phyloP scores from a whole-genome alignment of 2,329 filamentous ascomycete genomes.

The Ophiocordyceps unilateralis region DNA sequence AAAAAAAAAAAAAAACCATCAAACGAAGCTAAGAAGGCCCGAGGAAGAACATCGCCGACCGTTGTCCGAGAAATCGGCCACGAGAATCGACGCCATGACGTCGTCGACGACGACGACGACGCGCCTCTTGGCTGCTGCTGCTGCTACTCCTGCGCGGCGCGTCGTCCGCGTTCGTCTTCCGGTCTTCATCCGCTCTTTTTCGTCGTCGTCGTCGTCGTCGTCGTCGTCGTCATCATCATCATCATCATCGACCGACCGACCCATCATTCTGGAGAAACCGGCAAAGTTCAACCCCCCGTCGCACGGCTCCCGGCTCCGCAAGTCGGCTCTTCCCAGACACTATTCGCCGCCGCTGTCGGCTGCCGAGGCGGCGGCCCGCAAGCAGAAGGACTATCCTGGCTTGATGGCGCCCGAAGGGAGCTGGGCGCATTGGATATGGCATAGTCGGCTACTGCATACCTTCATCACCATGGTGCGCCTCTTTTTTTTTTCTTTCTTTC shows the following conservation, averaged over 20 bases:
- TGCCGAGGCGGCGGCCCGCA: slow-evolving; percentile 49
- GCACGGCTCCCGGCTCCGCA: slow-evolving; percentile 54
- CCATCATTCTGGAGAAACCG: slow-evolving; percentile 67
- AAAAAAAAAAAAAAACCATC: too few species aligned
- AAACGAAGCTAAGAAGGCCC: too few species aligned
- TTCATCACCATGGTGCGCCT: slow-evolving; percentile 63
- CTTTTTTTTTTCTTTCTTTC: too few species aligned
- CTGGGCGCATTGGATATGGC: slow-evolving; percentile 71
- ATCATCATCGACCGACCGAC: slow-evolving; percentile 24
- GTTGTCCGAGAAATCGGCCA: not conserved
- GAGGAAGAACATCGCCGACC: not conserved
- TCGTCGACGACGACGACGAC: slow-evolving; percentile 6
- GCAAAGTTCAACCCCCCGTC: slow-evolving; percentile 84
- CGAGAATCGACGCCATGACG: slow-evolving; percentile 17
- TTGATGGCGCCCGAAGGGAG: slow-evolving; percentile 75
- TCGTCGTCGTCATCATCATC: slow-evolving; percentile 14
- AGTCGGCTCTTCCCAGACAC: slow-evolving; percentile 37
- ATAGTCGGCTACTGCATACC: slow-evolving; percentile 58
- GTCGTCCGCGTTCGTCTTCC: slow-evolving; percentile 17
- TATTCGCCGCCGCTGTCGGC: slow-evolving; percentile 58
- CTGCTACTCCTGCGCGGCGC: slow-evolving; percentile 25
- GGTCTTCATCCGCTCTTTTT: slow-evolving; percentile 17
- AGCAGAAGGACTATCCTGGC: slow-evolving; percentile 62
- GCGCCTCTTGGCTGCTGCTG: slow-evolving; percentile 54
- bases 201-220: not conserved